These are phyloP conservation scores for Panellus pusillus DNA, from an alignment of 768 basidiomycete genomes.

Conservation along the genomic window DNA sequence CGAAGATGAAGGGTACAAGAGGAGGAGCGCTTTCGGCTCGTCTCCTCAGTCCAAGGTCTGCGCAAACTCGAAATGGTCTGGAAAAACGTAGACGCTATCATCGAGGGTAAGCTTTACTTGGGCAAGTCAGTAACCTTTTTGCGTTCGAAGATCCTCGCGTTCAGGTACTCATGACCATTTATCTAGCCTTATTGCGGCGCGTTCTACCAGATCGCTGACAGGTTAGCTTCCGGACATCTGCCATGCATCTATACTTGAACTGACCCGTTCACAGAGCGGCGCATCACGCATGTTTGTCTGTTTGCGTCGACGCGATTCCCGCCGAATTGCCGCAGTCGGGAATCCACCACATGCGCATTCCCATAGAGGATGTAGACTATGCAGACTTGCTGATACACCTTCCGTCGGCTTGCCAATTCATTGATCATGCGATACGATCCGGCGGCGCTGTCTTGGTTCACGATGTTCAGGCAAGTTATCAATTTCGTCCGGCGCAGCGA, in stretches of 20 bases:
- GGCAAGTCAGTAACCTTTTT: constrained; percentile 61
- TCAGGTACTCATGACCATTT: constrained; percentile 21
- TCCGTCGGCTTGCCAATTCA: constrained; percentile 66
- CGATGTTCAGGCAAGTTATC: constrained; percentile 43
- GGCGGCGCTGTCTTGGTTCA: constrained; percentile 68
- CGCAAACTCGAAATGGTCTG: constrained; percentile 46
- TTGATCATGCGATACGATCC: constrained; percentile 56
- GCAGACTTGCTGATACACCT: constrained; percentile 68
- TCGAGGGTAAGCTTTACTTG: constrained; percentile 64
- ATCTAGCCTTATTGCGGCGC: constrained; percentile 65
- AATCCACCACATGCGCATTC: constrained; percentile 67
- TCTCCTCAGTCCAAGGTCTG: constrained; percentile 15
- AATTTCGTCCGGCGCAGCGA: too few species aligned
- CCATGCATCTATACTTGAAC: neutral
- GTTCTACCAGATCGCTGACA: constrained; percentile 66
- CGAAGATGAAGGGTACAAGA: constrained; percentile 25
- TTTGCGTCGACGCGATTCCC: constrained; percentile 71
- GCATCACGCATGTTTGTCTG: constrained; percentile 81
- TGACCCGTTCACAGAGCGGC: constrained; percentile 44
- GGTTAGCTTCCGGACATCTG: constrained; percentile 8
- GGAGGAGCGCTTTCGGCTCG: constrained; percentile 9
- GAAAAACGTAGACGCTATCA: constrained; percentile 69
- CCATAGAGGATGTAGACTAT: constrained; percentile 68
- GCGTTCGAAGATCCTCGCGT: constrained; percentile 12
- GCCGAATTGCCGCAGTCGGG: constrained; percentile 71